Conservation (phyloP, 2,329 filamentous ascomycete genomes). For the Pseudogymnoascus sp. region DNA sequence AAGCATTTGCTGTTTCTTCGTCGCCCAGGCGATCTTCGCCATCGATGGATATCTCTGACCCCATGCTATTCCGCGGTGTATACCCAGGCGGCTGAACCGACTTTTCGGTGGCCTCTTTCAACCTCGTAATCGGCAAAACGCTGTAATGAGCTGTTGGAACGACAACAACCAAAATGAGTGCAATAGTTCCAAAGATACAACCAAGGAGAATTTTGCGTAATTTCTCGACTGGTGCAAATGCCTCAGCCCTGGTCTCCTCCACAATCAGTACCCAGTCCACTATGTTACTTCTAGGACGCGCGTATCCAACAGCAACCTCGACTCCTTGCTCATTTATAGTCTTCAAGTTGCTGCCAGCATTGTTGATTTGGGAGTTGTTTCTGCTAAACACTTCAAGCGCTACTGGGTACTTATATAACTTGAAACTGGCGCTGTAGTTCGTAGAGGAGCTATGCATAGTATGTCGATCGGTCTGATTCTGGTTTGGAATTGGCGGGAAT, state of each 20-base stretch:
- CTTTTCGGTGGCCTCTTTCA: constrained; percentile 68
- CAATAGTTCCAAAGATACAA: constrained; percentile 78
- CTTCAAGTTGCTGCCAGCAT: constrained; percentile 60
- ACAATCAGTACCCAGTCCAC: constrained; percentile 79
- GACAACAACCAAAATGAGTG: constrained; percentile 62
- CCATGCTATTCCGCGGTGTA: constrained; percentile 25
- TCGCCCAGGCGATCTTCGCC: constrained; percentile 20
- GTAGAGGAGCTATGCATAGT: constrained; percentile 33
- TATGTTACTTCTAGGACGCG: constrained; percentile 57
- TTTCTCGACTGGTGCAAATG: constrained; percentile 65
- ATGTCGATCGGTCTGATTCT: constrained; percentile 42
- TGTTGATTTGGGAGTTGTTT: constrained; percentile 46
- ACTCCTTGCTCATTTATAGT: constrained; percentile 66
- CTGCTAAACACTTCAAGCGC: constrained; percentile 53
- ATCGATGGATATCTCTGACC: constrained; percentile 22
- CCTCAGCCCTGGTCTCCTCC: constrained; percentile 67
- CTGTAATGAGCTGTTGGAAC: constrained; percentile 76
- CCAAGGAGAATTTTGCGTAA: constrained; percentile 75
- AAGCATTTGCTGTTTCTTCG: constrained; percentile 20
- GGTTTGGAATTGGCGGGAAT: constrained; percentile 44
- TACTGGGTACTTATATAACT: constrained; percentile 54
- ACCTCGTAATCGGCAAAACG: constrained; percentile 68
- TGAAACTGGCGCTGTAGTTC: constrained; percentile 39
- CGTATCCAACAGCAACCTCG: constrained; percentile 72
- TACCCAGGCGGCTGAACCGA: constrained; percentile 44